A percentile compares a stretch with the other conserved stretches of the same genome.
Conservation (phyloP, 805 yeast species). For the Saccharomycodes ludwigii region DNA sequence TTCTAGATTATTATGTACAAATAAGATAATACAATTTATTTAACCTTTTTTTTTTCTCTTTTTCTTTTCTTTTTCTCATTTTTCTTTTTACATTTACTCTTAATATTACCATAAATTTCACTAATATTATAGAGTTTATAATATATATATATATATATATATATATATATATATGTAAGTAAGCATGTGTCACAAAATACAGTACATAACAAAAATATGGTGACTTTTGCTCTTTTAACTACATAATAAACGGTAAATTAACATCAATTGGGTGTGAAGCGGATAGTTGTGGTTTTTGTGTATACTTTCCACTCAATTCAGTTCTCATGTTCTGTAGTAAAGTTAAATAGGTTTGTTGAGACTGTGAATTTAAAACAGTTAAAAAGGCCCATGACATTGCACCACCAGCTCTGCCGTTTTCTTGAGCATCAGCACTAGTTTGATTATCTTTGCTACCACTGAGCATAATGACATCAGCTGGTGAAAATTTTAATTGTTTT, state of each 20-base stretch:
- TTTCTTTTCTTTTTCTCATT: no score
- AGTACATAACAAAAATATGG: no score
- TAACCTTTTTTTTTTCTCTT: no score
- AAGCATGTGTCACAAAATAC: no score
- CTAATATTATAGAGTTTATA: no score
- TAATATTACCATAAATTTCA: no score
- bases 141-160: no score
- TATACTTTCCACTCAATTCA: constrained; percentile 48
- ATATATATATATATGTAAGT: no score
- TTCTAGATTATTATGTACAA: no score
- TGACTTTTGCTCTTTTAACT: no score
- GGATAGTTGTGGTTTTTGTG: constrained; percentile 76
- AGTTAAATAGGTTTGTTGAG: constrained; percentile 56
- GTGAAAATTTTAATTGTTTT: constrained; percentile 46
- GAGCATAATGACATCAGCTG: constrained; percentile 66
- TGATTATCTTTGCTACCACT: constrained; percentile 80
- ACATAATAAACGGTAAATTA: constrained; percentile 37
- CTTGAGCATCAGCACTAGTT: constrained; percentile 72
- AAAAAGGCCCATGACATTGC: constrained; percentile 79
- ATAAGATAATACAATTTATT: no score
- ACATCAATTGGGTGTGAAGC: constrained; percentile 72
- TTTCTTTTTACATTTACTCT: no score
- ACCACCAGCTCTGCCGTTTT: constrained; percentile 62
- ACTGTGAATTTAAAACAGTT: constrained; percentile 44
- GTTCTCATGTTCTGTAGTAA: constrained; percentile 60